Percentiles rank a stretch among this genome's conserved stretches.
These are phyloP conservation scores for Chenopodium formosanum DNA, from an alignment of 148 eudicot genomes.

Conservation along the genomic window DNA sequence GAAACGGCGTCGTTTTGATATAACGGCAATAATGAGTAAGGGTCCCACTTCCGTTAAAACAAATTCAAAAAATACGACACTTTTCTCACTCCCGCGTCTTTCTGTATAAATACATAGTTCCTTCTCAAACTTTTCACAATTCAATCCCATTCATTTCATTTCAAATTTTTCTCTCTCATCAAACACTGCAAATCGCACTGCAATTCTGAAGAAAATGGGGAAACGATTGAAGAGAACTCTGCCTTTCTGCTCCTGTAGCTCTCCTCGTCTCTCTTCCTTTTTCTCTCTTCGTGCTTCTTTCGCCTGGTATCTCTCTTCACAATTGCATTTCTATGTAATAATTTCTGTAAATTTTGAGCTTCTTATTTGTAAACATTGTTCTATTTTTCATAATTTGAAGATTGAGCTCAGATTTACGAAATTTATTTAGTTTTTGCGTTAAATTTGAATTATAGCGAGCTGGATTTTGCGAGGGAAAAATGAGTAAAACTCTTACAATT, in stretches of 20 bases:
- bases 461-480: background rate
- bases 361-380: background rate
- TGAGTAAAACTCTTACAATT: background rate
- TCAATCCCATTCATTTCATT: background rate
- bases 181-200: background rate
- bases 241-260: conserved; percentile 62
- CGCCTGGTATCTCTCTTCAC: conserved; percentile 55
- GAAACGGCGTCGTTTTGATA: too few species aligned
- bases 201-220: conserved; percentile 46
- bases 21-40: too few species aligned
- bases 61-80: background rate
- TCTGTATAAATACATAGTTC: background rate
- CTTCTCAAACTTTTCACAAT: background rate
- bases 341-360: conserved; percentile 4
- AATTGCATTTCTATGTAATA: background rate
- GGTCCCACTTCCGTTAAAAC: too few species aligned
- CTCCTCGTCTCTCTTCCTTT: conserved; percentile 49
- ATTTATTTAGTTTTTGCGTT: background rate
- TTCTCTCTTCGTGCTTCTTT: conserved; percentile 47
- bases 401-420: background rate
- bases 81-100: conserved; percentile 24
- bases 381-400: background rate
- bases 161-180: background rate
- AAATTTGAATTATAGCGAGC: background rate
- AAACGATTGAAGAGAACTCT: conserved; percentile 59